Evolutionary conservation across 352 stramenopile species (phyloP).

Genomic region (Salisapilia sapeloensis): DNA sequence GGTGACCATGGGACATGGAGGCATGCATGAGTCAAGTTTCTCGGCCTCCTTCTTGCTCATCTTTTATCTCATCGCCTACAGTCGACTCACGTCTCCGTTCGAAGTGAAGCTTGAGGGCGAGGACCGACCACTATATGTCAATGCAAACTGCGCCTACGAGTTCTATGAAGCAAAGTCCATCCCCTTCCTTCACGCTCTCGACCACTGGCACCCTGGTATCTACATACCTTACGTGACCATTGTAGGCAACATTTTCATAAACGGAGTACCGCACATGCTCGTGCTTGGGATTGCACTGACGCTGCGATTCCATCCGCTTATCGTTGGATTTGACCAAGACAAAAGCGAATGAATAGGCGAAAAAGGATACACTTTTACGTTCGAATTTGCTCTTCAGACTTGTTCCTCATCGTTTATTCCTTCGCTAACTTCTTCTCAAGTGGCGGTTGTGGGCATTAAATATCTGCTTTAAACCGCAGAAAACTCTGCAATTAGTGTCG

Average conservation of each 20-base stretch:
- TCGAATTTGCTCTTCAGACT: no score
- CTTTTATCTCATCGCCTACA: conserved; percentile 38
- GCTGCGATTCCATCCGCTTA: conserved; percentile 28
- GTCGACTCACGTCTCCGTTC: conserved; percentile 42
- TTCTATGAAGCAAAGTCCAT: conserved; percentile 77
- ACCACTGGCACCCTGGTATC: conserved; percentile 39
- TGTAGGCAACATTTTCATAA: conserved; percentile 45
- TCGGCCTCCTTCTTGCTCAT: conserved; percentile 30
- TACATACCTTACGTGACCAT: conserved; percentile 60
- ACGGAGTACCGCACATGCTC: conserved; percentile 51
- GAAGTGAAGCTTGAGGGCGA: conserved; percentile 33
- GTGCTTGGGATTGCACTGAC: conserved; percentile 35
- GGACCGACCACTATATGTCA: conserved; percentile 61
- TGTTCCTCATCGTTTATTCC: no score
- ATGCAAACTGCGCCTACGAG: conserved; percentile 67
- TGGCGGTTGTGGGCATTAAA: no score
- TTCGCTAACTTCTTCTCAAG: no score
- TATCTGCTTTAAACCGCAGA: no score
- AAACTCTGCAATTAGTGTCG: no score
- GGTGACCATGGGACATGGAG: conserved; percentile 42
- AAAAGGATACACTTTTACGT: no score
- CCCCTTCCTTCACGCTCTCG: conserved; percentile 45
- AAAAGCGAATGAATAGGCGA: no score
- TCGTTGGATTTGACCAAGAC: no score
- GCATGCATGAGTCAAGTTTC: conserved; percentile 65